Percentiles rank a stretch among this genome's conserved stretches.
Conservation (phyloP, 2,329 filamentous ascomycete genomes). For the Magnaporthales sp. region DNA sequence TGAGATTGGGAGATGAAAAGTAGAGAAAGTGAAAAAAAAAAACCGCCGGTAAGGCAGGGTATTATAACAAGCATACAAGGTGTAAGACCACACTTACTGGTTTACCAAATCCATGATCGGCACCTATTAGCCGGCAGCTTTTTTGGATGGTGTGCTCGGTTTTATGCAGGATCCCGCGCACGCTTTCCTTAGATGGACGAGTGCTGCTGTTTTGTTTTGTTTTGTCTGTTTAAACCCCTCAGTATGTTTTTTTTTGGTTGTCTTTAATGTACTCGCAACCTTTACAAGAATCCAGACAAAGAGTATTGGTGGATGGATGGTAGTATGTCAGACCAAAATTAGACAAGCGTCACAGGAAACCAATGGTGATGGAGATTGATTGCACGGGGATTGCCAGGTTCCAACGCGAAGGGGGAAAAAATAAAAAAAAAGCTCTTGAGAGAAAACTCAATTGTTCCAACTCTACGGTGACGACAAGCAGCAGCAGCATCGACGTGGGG, state of each 20-base stretch:
- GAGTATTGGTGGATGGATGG: neutral
- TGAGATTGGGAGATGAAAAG: neutral
- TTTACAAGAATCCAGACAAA: neutral
- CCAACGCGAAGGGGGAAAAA: neutral
- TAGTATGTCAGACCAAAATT: neutral
- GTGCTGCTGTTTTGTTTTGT: neutral
- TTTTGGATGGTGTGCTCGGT: neutral
- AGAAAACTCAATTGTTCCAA: neutral
- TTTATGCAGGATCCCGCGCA: neutral
- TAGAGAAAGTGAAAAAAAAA: neutral
- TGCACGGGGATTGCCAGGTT: neutral
- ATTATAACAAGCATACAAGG: neutral
- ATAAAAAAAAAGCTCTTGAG: neutral
- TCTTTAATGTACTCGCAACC: neutral
- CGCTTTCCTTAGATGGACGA: neutral
- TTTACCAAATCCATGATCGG: constrained; percentile 44
- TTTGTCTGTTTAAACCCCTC: neutral
- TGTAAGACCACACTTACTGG: constrained; percentile 30
- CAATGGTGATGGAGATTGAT: neutral
- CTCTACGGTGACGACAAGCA: neutral
- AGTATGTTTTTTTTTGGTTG: neutral
- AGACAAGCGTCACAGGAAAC: neutral
- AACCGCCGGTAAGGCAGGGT: neutral
- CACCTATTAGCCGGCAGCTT: neutral
- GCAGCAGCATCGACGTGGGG: neutral